Evolutionary conservation across 2,329 filamentous ascomycete species (phyloP).

Genomic region (Talaromyces sp.): DNA sequence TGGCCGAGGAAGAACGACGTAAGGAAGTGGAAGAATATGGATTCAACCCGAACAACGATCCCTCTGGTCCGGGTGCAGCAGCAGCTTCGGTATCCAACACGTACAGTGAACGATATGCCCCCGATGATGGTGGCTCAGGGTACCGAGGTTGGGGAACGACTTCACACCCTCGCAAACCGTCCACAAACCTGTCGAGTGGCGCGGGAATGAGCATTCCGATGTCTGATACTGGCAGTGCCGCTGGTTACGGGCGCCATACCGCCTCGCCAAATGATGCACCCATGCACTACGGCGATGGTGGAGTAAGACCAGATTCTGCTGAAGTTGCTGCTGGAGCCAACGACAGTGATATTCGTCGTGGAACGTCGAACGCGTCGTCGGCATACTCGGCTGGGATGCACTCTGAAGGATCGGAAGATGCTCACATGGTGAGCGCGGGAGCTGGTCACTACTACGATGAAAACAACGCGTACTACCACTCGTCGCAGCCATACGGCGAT

Average conservation of each 20-base stretch:
- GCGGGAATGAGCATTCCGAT: conserved; percentile 53
- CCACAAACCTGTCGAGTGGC: conserved; percentile 81
- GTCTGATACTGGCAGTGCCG: conserved; percentile 63
- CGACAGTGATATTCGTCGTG: conserved; percentile 69
- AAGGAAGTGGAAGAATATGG: conserved; percentile 98
- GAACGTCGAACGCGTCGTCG: conserved; percentile 91
- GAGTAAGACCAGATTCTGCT: conserved; percentile 52
- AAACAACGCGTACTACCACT: conserved; percentile 48
- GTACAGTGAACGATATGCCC: conserved; percentile 23
- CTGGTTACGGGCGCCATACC: conserved; percentile 51
- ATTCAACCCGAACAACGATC: conserved; percentile 96
- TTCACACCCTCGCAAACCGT: conserved; percentile 73
- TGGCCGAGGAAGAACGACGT: conserved; percentile 77
- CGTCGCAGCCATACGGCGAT: conserved; percentile 47
- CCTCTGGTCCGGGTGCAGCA: conserved; percentile 61
- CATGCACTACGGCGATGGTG: conserved; percentile 57
- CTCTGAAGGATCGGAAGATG: conserved; percentile 60
- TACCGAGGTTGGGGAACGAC: conserved; percentile 94
- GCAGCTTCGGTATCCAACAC: conserved; percentile 41
- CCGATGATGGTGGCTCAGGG: conserved; percentile 49
- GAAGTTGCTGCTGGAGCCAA: conserved; percentile 66
- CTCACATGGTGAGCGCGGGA: conserved; percentile 41
- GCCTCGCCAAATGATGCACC: conserved; percentile 47
- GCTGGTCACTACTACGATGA: conserved; percentile 50
- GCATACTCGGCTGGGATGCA: conserved; percentile 79